These are phyloP conservation scores for Ilex paraguariensis DNA, from an alignment of 305 asterid species.

Conservation along the genomic window DNA sequence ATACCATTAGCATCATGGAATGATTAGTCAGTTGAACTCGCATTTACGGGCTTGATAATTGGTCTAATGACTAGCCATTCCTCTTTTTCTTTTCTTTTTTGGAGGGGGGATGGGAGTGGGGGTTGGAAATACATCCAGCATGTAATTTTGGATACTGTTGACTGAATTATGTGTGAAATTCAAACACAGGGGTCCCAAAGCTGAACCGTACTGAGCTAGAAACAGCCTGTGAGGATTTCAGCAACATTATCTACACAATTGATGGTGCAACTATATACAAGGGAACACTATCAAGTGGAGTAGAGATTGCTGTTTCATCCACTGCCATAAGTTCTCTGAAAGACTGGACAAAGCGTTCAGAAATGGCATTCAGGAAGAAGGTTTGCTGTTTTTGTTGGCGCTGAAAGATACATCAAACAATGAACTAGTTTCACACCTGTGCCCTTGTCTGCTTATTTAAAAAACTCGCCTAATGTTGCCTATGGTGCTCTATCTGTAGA, in stretches of 20 bases:
- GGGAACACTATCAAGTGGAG: conserved; percentile 95
- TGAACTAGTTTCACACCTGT: neutral
- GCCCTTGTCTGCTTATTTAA: neutral
- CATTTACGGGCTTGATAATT: too few species aligned
- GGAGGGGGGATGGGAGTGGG: too few species aligned
- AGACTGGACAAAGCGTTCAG: conserved; percentile 78
- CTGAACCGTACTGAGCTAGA: conserved; percentile 79
- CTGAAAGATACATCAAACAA: conserved; percentile 2
- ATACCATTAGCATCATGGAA: too few species aligned
- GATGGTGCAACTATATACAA: conserved; percentile 67
- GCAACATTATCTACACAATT: conserved; percentile 51
- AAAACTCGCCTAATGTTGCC: too few species aligned
- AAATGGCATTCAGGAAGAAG: conserved; percentile 75
- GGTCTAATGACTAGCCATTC: too few species aligned
- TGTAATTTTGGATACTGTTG: neutral
- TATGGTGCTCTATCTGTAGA: conserved; percentile 24
- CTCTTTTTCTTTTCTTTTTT: too few species aligned
- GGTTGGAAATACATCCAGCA: too few species aligned
- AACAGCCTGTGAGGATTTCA: conserved; percentile 93
- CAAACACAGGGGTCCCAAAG: conserved; percentile 78
- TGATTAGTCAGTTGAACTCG: too few species aligned
- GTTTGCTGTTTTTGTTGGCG: conserved; percentile 26
- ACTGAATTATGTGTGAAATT: conserved; percentile 2
- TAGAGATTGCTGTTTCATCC: conserved; percentile 84
- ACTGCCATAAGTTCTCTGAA: conserved; percentile 48